These are phyloP conservation scores for Chaetomium sp. DNA, from an alignment of 2,329 filamentous ascomycete species.

Conservation along the genomic window DNA sequence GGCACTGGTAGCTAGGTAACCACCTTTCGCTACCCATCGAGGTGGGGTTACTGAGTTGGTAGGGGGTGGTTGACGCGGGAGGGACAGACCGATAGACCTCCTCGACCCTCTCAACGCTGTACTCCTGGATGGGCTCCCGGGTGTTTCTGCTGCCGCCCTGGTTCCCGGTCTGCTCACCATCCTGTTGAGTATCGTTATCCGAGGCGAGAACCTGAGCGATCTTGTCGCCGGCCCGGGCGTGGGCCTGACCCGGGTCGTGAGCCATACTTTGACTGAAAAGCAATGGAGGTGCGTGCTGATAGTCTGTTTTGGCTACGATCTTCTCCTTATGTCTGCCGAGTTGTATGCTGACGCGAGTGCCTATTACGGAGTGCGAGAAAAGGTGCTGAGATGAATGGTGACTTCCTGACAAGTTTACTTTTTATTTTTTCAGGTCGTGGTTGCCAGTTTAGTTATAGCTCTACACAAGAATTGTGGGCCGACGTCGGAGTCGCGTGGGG, in stretches of 20 bases:
- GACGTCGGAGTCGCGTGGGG: slow-evolving; percentile 21
- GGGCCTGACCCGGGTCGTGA: slow-evolving; percentile 39
- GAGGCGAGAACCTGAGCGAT: slow-evolving; percentile 7
- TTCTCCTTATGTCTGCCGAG: not conserved
- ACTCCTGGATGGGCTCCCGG: slow-evolving; percentile 41
- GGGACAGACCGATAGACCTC: slow-evolving; percentile 51
- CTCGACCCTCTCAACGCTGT: slow-evolving; percentile 56
- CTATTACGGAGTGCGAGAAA: not conserved
- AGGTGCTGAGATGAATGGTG: not conserved
- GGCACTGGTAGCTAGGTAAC: not conserved
- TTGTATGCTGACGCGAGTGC: not conserved
- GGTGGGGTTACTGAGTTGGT: no score
- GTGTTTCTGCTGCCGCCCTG: slow-evolving; percentile 30
- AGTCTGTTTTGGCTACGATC: slow-evolving; percentile 45
- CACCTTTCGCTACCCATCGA: not conserved
- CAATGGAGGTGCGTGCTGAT: slow-evolving; percentile 56
- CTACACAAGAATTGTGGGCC: slow-evolving; percentile 20
- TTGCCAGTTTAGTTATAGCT: slow-evolving; percentile 12
- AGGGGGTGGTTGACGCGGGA: not conserved
- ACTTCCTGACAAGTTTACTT: not conserved
- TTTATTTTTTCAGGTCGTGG: not conserved
- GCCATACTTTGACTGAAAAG: slow-evolving; percentile 54
- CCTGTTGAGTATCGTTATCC: slow-evolving; percentile 24
- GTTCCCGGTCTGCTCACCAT: slow-evolving; percentile 17
- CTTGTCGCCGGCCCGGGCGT: slow-evolving; percentile 37